phyloP scores from a whole-genome alignment of 352 stramenopile species.

The Pythium monospermum region DNA sequence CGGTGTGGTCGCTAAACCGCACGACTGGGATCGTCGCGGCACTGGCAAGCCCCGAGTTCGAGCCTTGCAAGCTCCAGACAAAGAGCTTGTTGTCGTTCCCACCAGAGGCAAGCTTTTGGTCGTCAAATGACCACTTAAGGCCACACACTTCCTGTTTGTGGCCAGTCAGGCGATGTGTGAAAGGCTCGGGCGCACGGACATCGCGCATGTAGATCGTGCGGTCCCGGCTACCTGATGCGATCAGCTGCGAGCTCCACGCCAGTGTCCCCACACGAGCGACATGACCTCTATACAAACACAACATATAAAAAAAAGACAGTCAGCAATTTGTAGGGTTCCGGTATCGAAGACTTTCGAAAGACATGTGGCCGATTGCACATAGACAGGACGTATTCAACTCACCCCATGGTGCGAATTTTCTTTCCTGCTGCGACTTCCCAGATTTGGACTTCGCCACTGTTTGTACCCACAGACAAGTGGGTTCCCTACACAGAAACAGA shows the following conservation, averaged over 20 bases:
- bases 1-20: slow-evolving; percentile 93
- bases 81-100: slow-evolving; percentile 99
- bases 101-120: slow-evolving; percentile 87
- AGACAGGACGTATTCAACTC: slow-evolving; percentile 11
- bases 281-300: slow-evolving; percentile 60
- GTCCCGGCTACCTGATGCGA: slow-evolving; percentile 95
- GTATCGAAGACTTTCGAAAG: no score
- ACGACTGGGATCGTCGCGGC: slow-evolving; percentile 68
- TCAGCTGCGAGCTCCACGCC: slow-evolving; percentile 85
- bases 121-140: slow-evolving; percentile 95
- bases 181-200: slow-evolving; percentile 61
- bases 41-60: slow-evolving; percentile 24
- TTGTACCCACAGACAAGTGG: slow-evolving; percentile 92
- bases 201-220: slow-evolving; percentile 92
- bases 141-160: slow-evolving; percentile 93
- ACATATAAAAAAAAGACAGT: background rate
- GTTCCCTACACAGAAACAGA: slow-evolving; percentile 44
- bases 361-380: background rate
- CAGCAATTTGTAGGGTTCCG: no score
- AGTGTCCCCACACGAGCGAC: slow-evolving; percentile 90
- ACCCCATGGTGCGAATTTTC: slow-evolving; percentile 87
- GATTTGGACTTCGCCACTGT: slow-evolving; percentile 92
- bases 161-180: slow-evolving; percentile 49
- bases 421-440: slow-evolving; percentile 91
- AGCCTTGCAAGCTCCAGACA: slow-evolving; percentile 89